Percentiles rank a stretch among this genome's conserved stretches.
These are phyloP conservation scores for Ophiostoma ips DNA, from an alignment of 2,329 filamentous ascomycete genomes.

Conservation along the genomic window DNA sequence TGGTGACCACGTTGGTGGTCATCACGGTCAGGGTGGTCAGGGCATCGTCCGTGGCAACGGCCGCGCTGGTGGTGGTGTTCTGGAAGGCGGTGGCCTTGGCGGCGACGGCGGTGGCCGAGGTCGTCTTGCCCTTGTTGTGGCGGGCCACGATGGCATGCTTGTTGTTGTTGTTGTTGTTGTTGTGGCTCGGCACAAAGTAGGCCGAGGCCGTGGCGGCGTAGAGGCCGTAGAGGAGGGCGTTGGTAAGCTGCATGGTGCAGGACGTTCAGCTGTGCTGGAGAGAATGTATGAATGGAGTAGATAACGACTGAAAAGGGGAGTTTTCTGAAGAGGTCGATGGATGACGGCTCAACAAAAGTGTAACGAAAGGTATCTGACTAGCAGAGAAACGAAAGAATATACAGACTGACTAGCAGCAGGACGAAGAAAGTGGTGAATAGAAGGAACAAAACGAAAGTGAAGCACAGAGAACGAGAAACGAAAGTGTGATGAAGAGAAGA, in stretches of 20 bases:
- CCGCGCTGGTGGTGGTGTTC: neutral
- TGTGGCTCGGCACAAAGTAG: conserved; percentile 23
- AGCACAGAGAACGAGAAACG: neutral
- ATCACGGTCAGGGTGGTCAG: conserved; percentile 26
- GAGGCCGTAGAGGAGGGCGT: conserved; percentile 28
- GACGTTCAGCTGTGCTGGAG: neutral
- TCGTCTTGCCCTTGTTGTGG: conserved; percentile 11
- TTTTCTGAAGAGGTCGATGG: too few species aligned
- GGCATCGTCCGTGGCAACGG: neutral
- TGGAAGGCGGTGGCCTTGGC: neutral
- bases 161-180: conserved; percentile 23
- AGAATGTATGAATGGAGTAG: too few species aligned
- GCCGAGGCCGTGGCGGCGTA: conserved; percentile 30
- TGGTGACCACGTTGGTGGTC: conserved; percentile 27
- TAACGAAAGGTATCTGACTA: conserved; percentile 9
- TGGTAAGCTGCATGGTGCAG: conserved; percentile 33
- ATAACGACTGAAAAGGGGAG: neutral
- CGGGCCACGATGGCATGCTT: conserved; percentile 20
- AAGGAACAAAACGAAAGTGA: neutral
- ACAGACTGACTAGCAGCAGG: conserved; percentile 1
- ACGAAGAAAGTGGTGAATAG: conserved; percentile 2
- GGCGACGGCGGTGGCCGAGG: neutral
- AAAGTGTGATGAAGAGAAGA: neutral
- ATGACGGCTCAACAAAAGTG: conserved; percentile 9
- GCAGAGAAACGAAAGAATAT: neutral